These are phyloP conservation scores for Huiozyma sinensis DNA, from an alignment of 805 yeast species.

Conservation along the genomic window DNA sequence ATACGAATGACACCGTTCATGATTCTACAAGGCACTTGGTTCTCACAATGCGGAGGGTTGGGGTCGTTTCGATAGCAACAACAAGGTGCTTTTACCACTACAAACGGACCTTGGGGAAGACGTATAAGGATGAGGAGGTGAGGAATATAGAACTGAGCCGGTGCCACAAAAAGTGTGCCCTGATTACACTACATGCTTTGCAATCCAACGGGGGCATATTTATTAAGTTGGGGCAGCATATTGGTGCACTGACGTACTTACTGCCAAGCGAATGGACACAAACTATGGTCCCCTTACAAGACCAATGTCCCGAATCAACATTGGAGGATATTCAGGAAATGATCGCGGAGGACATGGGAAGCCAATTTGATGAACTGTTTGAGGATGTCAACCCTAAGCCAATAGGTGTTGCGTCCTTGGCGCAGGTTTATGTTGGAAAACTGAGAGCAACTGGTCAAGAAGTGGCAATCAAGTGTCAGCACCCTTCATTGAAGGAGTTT, in stretches of 20 bases:
- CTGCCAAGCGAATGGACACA: constrained; percentile 92
- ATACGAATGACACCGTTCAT: constrained; percentile 19
- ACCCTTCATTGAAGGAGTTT: constrained; percentile 75
- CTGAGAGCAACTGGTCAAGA: constrained; percentile 46
- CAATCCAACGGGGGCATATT: constrained; percentile 85
- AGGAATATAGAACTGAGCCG: constrained; percentile 42
- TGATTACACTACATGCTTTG: constrained; percentile 65
- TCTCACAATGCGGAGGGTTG: constrained; percentile 39
- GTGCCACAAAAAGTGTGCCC: constrained; percentile 71
- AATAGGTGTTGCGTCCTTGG: constrained; percentile 90
- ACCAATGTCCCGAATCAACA: constrained; percentile 75
- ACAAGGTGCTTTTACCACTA: constrained; percentile 63
- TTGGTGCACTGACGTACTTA: constrained; percentile 83
- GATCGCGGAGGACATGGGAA: constrained; percentile 60
- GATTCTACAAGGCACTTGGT: constrained; percentile 15
- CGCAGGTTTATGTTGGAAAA: constrained; percentile 84
- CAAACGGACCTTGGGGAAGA: constrained; percentile 39
- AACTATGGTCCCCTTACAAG: constrained; percentile 88
- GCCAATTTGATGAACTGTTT: constrained; percentile 51
- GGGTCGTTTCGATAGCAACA: constrained; percentile 60
- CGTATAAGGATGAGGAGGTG: constrained; percentile 35
- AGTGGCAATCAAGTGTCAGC: constrained; percentile 94
- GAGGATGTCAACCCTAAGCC: constrained; percentile 58
- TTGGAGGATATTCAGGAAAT: constrained; percentile 55
- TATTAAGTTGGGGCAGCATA: constrained; percentile 91